Conservation (phyloP, 257 asterid genomes). For the Ajuga chamaepitys region DNA sequence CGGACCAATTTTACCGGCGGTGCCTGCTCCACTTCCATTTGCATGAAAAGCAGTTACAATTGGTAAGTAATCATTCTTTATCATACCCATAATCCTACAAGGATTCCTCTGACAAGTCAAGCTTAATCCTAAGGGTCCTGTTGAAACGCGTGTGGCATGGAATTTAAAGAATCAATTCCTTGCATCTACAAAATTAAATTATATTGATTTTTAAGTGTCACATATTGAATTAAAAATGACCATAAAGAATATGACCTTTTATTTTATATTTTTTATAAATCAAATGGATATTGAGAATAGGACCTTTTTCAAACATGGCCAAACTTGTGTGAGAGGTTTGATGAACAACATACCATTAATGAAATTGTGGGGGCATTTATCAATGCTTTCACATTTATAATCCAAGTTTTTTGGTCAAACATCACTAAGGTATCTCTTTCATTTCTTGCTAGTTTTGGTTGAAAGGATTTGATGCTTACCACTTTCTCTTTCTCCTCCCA, state of each 20-base stretch:
- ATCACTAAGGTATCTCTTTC: conserved; percentile 16
- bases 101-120: conserved; percentile 15
- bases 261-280: no score
- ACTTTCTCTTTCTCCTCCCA: not conserved
- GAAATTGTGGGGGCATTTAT: conserved; percentile 22
- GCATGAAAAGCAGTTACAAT: not conserved
- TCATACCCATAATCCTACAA: not conserved
- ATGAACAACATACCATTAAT: conserved; percentile 28
- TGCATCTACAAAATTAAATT: conserved; percentile 1
- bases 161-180: conserved; percentile 17
- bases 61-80: conserved; percentile 1
- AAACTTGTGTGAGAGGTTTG: conserved; percentile 15
- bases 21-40: no score
- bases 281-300: not conserved
- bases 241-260: no score
- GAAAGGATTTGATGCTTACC: conserved; percentile 14
- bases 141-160: conserved; percentile 22
- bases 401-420: conserved; percentile 35
- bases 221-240: not conserved
- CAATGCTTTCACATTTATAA: conserved; percentile 24
- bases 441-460: conserved; percentile 1
- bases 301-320: not conserved
- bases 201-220: conserved; percentile 3
- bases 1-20: no score
- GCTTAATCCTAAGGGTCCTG: conserved; percentile 3